phyloP scores from a whole-genome alignment of 192 early-diverging fungal genomes.

The Nowakowskiella sp. region DNA sequence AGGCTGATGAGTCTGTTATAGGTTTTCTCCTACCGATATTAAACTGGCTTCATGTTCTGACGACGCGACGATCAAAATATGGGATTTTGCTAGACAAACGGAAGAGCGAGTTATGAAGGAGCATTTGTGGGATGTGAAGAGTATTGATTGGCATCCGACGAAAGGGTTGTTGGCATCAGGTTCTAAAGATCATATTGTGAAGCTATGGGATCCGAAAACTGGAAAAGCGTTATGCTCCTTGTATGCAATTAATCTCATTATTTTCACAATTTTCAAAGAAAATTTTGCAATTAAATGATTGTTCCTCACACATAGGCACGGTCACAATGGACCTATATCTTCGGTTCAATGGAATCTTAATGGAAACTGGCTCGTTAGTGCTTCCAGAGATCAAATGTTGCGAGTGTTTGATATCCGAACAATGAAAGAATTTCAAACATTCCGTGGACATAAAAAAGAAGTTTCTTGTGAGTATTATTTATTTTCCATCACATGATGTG shows the following conservation, averaged over 20 bases:
- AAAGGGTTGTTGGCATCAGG: conserved; percentile 90
- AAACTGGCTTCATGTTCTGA: conserved; percentile 91
- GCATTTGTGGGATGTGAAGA: conserved; percentile 82
- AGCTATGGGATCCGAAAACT: conserved; percentile 94
- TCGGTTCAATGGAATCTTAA: conserved; percentile 91
- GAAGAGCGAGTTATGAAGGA: conserved; percentile 71
- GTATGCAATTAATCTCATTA: conserved; percentile 39
- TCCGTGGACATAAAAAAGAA: conserved; percentile 81
- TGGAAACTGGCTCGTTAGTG: conserved; percentile 92
- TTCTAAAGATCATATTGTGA: conserved; percentile 90
- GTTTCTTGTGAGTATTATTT: conserved; percentile 58
- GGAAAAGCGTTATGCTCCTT: conserved; percentile 78
- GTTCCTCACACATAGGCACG: conserved; percentile 47
- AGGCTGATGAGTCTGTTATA: conserved; percentile 14
- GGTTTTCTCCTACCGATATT: conserved; percentile 84
- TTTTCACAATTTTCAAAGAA: neutral
- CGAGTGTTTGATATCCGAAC: conserved; percentile 92
- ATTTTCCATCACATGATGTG: neutral
- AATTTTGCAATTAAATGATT: neutral
- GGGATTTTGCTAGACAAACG: conserved; percentile 79
- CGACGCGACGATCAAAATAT: conserved; percentile 92
- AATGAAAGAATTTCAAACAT: conserved; percentile 81
- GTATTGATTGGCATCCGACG: conserved; percentile 95
- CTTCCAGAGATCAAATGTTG: conserved; percentile 81
- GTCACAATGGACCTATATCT: conserved; percentile 90